A percentile compares a stretch with the other conserved stretches of the same genome.
These are phyloP conservation scores for Phytophthora palmivora DNA, from an alignment of 352 stramenopile species.

Conservation along the genomic window DNA sequence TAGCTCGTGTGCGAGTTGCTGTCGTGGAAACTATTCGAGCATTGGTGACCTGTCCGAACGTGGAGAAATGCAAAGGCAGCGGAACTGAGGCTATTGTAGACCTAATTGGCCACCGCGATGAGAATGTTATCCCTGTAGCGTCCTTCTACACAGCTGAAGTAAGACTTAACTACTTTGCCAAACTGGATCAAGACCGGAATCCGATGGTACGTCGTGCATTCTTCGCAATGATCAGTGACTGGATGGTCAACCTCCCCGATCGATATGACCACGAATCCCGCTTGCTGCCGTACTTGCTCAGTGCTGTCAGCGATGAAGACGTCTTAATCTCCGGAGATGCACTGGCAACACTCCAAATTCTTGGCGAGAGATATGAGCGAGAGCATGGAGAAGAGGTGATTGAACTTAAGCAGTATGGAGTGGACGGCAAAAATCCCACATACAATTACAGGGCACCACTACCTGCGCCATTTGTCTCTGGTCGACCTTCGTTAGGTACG, in stretches of 20 bases:
- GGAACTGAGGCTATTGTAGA: constrained; percentile 95
- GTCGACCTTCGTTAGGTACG: constrained; percentile 88
- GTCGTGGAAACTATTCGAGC: constrained; percentile 83
- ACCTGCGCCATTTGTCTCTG: constrained; percentile 77
- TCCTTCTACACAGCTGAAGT: constrained; percentile 94
- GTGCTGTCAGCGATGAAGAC: constrained; percentile 82
- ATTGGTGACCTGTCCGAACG: constrained; percentile 87
- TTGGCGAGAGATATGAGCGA: constrained; percentile 66
- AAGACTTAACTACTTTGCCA: constrained; percentile 94
- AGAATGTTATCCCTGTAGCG: constrained; percentile 95
- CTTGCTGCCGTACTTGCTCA: constrained; percentile 95
- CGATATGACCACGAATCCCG: constrained; percentile 94
- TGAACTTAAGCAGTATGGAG: constrained; percentile 94
- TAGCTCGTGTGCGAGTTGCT: constrained; percentile 89
- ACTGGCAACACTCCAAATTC: constrained; percentile 74
- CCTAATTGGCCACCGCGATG: constrained; percentile 94
- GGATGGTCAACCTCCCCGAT: constrained; percentile 92
- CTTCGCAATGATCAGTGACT: constrained; percentile 90
- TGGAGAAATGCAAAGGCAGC: constrained; percentile 94
- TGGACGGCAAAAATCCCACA: constrained; percentile 88
- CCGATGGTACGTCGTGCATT: constrained; percentile 81
- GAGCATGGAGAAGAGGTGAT: constrained; percentile 89
- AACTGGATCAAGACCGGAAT: constrained; percentile 90
- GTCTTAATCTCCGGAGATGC: constrained; percentile 54
- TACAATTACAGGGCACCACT: constrained; percentile 89